phyloP scores from a whole-genome alignment of 2,329 filamentous ascomycete species.

The Teratosphaeria viscida region DNA sequence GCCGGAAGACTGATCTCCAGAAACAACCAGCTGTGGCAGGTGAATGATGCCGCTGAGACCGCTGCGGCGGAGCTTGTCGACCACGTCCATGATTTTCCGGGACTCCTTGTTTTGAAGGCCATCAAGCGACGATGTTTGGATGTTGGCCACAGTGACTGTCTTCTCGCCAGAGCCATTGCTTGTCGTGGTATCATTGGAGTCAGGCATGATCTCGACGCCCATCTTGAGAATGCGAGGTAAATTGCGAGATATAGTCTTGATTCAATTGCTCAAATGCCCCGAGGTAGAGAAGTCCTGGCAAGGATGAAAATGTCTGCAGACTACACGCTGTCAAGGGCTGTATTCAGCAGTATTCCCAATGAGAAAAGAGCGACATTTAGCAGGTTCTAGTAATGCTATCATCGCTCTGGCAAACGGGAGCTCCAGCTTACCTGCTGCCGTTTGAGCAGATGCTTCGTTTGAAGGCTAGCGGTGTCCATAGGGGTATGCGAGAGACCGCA shows the following conservation, averaged over 20 bases:
- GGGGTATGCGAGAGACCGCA: background rate
- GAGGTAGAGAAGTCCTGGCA: background rate
- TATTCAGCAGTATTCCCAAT: background rate
- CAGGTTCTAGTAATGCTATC: background rate
- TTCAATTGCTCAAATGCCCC: background rate
- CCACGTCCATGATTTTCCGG: conserved; percentile 40
- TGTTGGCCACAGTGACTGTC: background rate
- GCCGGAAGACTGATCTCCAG: conserved; percentile 50
- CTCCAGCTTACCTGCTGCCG: background rate
- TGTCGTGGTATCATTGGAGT: background rate
- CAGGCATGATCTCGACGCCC: background rate
- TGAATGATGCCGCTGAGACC: conserved; percentile 29
- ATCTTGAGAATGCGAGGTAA: background rate
- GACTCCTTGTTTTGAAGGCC: conserved; percentile 36
- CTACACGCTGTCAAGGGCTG: background rate
- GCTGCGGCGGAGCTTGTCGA: conserved; percentile 42
- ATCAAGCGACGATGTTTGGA: conserved; percentile 5
- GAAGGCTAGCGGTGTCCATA: background rate
- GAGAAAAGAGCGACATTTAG: background rate
- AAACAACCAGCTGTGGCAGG: conserved; percentile 38
- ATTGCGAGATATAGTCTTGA: background rate
- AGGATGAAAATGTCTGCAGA: background rate
- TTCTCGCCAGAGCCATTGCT: background rate
- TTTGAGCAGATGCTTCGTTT: background rate
- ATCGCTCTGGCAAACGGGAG: background rate